Evolutionary conservation across 495 filamentous ascomycete species (phyloP).

Genomic region (Aspergillus conjunctus): DNA sequence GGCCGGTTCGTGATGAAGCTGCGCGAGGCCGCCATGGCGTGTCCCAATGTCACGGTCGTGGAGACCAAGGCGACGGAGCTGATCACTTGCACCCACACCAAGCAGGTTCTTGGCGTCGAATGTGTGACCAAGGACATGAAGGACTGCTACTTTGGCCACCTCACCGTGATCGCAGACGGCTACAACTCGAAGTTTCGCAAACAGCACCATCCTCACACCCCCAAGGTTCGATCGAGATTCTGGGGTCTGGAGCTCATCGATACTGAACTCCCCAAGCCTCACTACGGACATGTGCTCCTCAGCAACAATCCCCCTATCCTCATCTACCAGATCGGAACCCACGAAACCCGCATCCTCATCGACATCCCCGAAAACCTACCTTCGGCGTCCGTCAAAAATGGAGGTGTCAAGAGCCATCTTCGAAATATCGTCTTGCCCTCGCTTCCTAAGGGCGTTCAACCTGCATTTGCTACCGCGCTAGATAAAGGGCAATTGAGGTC

Average conservation of each 20-base stretch:
- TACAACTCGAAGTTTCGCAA: constrained; percentile 94
- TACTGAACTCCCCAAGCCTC: constrained; percentile 68
- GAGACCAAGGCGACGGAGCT: constrained; percentile 70
- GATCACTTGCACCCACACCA: constrained; percentile 57
- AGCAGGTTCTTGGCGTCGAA: constrained; percentile 75
- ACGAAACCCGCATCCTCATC: constrained; percentile 87
- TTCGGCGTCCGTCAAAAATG: constrained; percentile 66
- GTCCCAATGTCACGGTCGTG: constrained; percentile 72
- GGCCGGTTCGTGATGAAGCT: constrained; percentile 80
- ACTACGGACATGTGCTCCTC: constrained; percentile 86
- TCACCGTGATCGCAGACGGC: constrained; percentile 90
- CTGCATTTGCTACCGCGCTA: constrained; percentile 74
- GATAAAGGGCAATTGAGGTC: constrained; percentile 69
- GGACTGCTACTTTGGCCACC: constrained; percentile 77
- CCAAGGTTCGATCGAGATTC: constrained; percentile 79
- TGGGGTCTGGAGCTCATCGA: constrained; percentile 91
- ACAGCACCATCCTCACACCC: constrained; percentile 65
- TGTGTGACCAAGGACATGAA: constrained; percentile 60
- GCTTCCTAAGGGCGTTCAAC: constrained; percentile 70
- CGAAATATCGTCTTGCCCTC: constrained; percentile 73
- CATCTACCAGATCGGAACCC: constrained; percentile 95
- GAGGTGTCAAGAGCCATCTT: constrained; percentile 83
- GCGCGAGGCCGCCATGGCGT: constrained; percentile 63
- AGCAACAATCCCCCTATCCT: constrained; percentile 76
- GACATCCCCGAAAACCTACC: constrained; percentile 83